Evolutionary conservation across 2,329 filamentous ascomycete genomes (phyloP).

Genomic region (Colletotrichum costaricense): DNA sequence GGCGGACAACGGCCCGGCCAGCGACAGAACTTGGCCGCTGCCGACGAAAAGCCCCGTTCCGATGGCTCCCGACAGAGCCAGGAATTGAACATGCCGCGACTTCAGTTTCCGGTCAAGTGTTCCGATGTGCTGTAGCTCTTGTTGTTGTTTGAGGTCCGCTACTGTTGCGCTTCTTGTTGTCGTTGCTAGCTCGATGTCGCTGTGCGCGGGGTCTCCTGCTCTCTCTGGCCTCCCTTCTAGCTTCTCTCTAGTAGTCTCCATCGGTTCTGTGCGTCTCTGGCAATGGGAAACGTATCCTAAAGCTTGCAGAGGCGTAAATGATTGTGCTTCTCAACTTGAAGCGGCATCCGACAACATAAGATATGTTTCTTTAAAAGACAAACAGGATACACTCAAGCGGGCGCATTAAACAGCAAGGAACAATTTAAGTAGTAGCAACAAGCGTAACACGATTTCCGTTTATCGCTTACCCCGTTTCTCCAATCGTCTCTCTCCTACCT

Average conservation of each 20-base stretch:
- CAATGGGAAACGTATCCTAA: not conserved
- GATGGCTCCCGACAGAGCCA: constrained; percentile 54
- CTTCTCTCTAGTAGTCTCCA: not conserved
- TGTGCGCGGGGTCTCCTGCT: not conserved
- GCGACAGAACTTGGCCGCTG: constrained; percentile 54
- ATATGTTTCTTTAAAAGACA: no score
- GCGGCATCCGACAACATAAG: no score
- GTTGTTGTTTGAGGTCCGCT: constrained; percentile 7
- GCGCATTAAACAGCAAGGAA: no score
- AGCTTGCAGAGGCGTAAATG: no score
- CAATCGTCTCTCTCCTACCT: not conserved
- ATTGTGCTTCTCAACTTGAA: no score
- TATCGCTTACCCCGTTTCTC: not conserved
- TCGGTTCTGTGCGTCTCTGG: not conserved
- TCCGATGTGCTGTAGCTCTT: constrained; percentile 46
- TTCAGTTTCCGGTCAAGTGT: constrained; percentile 52
- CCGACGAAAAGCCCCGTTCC: constrained; percentile 58
- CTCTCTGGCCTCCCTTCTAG: not conserved
- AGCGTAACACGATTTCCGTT: not conserved
- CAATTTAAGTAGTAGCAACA: not conserved
- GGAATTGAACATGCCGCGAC: constrained; percentile 54
- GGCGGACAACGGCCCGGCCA: constrained; percentile 54
- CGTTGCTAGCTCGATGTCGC: not conserved
- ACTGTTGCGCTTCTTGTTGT: not conserved
- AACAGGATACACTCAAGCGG: no score